Percentiles rank a stretch among this genome's conserved stretches.
Evolutionary conservation across 1,284 basidiomycete genomes (phyloP).

Genomic region (Sporisorium scitamineum): DNA sequence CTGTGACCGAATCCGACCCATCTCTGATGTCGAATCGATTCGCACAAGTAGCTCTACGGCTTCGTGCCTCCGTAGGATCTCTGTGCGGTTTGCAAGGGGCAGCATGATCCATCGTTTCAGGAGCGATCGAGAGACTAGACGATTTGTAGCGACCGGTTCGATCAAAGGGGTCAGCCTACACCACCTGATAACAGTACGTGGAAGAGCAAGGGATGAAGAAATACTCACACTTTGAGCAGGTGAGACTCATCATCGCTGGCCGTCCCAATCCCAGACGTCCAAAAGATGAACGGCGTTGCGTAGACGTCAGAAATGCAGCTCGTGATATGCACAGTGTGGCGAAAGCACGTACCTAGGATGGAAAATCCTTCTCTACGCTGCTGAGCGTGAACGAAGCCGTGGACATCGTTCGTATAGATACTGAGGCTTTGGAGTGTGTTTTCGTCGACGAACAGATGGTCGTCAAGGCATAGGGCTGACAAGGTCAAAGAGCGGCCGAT

Average conservation of each 20-base stretch:
- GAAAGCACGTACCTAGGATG: slow-evolving; percentile 27
- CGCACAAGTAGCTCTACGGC: slow-evolving; percentile 38
- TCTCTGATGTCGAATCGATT: slow-evolving; percentile 23
- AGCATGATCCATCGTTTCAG: slow-evolving; percentile 45
- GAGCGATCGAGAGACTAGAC: slow-evolving; percentile 25
- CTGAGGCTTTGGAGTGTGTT: slow-evolving; percentile 43
- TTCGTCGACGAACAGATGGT: slow-evolving; percentile 45
- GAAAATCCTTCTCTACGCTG: slow-evolving; percentile 36
- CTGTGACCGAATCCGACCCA: slow-evolving; percentile 18
- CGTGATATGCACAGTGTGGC: background rate
- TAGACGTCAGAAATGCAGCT: background rate
- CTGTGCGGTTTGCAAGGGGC: slow-evolving; percentile 21
- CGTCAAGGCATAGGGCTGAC: slow-evolving; percentile 20
- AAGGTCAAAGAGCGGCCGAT: slow-evolving; percentile 24
- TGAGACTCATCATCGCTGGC: slow-evolving; percentile 32
- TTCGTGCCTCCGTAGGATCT: slow-evolving; percentile 35
- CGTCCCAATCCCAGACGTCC: background rate
- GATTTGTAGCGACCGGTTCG: background rate
- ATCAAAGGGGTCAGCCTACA: background rate
- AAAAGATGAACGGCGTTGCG: background rate
- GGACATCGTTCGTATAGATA: slow-evolving; percentile 36
- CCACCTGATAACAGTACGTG: too few species aligned
- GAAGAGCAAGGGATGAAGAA: too few species aligned
- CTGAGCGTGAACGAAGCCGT: slow-evolving; percentile 41
- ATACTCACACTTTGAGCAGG: slow-evolving; percentile 32